Evolutionary conservation across 2,329 filamentous ascomycete genomes (phyloP).

Genomic region (Fusarium setosum): DNA sequence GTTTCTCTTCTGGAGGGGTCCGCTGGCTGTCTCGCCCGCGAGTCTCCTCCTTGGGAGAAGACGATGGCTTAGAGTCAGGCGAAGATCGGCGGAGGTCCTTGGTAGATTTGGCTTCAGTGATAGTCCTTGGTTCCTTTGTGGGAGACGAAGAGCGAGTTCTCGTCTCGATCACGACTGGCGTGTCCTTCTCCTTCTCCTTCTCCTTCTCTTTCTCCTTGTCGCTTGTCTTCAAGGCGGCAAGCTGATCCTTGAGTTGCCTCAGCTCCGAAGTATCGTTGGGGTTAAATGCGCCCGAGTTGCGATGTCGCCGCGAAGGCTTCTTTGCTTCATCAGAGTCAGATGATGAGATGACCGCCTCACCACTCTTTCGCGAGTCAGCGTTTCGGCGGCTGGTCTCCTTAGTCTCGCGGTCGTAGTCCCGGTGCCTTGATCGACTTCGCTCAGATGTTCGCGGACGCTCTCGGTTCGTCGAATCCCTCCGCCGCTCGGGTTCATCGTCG

Average conservation of each 20-base stretch:
- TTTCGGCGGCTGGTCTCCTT: conserved; percentile 51
- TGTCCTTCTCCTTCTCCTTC: conserved; percentile 39
- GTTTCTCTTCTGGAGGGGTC: conserved; percentile 54
- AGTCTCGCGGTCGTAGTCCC: conserved; percentile 36
- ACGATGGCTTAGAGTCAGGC: conserved; percentile 24
- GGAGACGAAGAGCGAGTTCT: conserved; percentile 40
- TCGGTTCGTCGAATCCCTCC: conserved; percentile 32
- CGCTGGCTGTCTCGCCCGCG: conserved; percentile 56
- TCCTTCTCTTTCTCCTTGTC: conserved; percentile 43
- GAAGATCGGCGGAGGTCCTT: conserved; percentile 28
- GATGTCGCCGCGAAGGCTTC: conserved; percentile 51
- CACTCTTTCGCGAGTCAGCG: conserved; percentile 51
- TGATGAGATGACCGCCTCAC: conserved; percentile 48
- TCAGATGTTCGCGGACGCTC: conserved; percentile 29
- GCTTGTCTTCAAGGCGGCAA: conserved; percentile 54
- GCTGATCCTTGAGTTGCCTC: conserved; percentile 61
- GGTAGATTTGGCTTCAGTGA: conserved; percentile 20
- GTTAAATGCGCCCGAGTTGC: conserved; percentile 58
- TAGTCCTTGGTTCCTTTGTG: conserved; percentile 17
- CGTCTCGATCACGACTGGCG: conserved; percentile 34
- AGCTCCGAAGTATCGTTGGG: conserved; percentile 64
- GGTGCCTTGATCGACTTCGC: conserved; percentile 30
- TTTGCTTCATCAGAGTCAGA: conserved; percentile 57
- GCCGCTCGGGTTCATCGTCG: conserved; percentile 44
- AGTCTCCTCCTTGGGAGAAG: conserved; percentile 45